Evolutionary conservation across 2,329 filamentous ascomycete genomes (phyloP).

Genomic region (Elsinoe australis): DNA sequence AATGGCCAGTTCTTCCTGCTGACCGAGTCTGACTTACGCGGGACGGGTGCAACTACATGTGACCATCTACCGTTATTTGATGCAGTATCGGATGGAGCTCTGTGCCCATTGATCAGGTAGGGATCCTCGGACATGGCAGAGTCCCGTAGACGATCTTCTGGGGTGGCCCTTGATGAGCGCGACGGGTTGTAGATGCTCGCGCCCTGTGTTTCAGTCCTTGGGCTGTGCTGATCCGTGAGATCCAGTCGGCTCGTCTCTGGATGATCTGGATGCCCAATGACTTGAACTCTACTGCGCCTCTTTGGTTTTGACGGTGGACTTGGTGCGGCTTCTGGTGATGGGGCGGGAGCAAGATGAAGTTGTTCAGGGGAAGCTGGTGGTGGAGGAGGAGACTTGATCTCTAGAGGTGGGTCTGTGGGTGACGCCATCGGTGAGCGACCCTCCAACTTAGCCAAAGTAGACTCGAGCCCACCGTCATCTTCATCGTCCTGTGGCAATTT

Average conservation of each 20-base stretch:
- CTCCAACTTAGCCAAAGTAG: conserved; percentile 85
- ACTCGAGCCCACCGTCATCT: conserved; percentile 74
- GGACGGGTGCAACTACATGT: conserved; percentile 2
- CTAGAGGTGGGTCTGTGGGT: neutral
- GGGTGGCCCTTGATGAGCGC: conserved; percentile 18
- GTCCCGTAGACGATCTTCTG: conserved; percentile 22
- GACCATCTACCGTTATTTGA: conserved; percentile 13
- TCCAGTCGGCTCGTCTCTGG: conserved; percentile 16
- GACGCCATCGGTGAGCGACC: conserved; percentile 52
- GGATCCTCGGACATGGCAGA: conserved; percentile 13
- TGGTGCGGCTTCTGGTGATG: neutral
- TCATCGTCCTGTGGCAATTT: conserved; percentile 79
- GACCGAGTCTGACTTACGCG: neutral
- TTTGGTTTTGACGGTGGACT: neutral
- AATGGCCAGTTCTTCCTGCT: conserved; percentile 16
- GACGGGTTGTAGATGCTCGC: conserved; percentile 30
- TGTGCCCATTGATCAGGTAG: conserved; percentile 7
- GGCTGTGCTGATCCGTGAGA: conserved; percentile 20
- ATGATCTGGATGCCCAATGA: conserved; percentile 19
- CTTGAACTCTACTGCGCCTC: conserved; percentile 8
- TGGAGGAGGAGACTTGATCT: neutral
- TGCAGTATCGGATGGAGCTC: neutral
- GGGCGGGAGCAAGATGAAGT: neutral
- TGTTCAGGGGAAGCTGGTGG: neutral
- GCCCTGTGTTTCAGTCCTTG: conserved; percentile 28